phyloP scores from a whole-genome alignment of 2,329 filamentous ascomycete species.

The Moelleriella libera region DNA sequence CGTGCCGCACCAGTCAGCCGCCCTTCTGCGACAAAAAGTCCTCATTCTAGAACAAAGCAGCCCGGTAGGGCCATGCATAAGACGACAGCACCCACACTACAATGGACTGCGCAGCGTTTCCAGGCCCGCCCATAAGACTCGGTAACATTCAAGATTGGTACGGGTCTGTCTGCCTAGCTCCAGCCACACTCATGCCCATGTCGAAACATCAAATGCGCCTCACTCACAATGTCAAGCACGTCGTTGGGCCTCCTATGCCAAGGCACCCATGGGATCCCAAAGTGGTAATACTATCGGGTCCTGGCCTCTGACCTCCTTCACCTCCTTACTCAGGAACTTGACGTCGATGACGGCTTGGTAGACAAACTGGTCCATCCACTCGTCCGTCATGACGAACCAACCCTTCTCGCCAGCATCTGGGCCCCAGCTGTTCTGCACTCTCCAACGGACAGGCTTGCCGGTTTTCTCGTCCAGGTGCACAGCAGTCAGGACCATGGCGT shows the following conservation, averaged over 20 bases:
- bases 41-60: neutral
- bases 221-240: no score
- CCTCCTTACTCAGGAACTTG: constrained; percentile 46
- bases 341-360: constrained; percentile 80
- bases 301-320: constrained; percentile 56
- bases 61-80: neutral
- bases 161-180: no score
- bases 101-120: neutral
- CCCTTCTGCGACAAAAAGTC: neutral
- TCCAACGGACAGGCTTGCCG: constrained; percentile 59
- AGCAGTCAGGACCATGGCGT: constrained; percentile 82
- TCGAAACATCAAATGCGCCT: no score
- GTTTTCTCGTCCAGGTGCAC: constrained; percentile 58
- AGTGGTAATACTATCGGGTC: constrained; percentile 57
- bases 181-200: no score
- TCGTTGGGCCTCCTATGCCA: constrained; percentile 36
- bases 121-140: neutral
- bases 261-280: constrained; percentile 69
- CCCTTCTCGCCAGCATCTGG: constrained; percentile 53
- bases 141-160: no score
- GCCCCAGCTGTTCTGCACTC: constrained; percentile 82
- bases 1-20: no score
- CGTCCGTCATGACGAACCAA: constrained; percentile 82
- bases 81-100: neutral
- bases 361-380: constrained; percentile 67